phyloP scores from a whole-genome alignment of 805 yeast genomes.

The Barnettozyma salicaria region DNA sequence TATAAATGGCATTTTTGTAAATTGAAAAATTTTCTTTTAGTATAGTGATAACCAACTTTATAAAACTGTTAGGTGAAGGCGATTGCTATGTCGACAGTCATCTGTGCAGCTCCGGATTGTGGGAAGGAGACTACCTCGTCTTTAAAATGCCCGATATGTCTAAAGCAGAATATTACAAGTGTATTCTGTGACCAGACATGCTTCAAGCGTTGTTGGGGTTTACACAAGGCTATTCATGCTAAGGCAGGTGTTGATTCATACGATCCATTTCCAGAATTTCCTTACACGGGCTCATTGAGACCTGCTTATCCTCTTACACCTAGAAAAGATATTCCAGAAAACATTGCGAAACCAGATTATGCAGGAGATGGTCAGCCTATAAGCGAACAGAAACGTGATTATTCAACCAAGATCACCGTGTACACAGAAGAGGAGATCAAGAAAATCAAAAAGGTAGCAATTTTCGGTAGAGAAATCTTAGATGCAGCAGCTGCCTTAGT shows the following conservation, averaged over 20 bases:
- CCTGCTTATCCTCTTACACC: constrained; percentile 80
- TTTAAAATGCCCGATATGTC: constrained; percentile 87
- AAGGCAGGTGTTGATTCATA: constrained; percentile 56
- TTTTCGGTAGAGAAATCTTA: constrained; percentile 77
- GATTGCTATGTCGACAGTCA: constrained; percentile 1
- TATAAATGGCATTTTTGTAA: too few relatives aligned
- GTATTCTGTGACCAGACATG: constrained; percentile 82
- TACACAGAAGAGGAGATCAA: constrained; percentile 64
- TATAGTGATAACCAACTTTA: too few relatives aligned
- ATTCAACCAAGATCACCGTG: constrained; percentile 59
- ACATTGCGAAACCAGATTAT: constrained; percentile 76
- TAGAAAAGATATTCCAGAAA: constrained; percentile 63
- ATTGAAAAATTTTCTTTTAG: too few relatives aligned
- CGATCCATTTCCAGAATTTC: constrained; percentile 81
- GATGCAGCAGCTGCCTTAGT: constrained; percentile 83
- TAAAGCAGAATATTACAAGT: constrained; percentile 58
- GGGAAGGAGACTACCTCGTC: constrained; percentile 71
- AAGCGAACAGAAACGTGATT: constrained; percentile 67
- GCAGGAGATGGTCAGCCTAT: constrained; percentile 74
- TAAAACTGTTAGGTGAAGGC: not conserved
- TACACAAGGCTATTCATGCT: constrained; percentile 72
- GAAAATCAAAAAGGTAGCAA: constrained; percentile 69
- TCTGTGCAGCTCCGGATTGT: constrained; percentile 78
- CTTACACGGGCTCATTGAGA: constrained; percentile 67
- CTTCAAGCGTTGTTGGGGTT: constrained; percentile 63